Conservation (phyloP, 2,329 filamentous ascomycete species). For the Penicillium sp. region DNA sequence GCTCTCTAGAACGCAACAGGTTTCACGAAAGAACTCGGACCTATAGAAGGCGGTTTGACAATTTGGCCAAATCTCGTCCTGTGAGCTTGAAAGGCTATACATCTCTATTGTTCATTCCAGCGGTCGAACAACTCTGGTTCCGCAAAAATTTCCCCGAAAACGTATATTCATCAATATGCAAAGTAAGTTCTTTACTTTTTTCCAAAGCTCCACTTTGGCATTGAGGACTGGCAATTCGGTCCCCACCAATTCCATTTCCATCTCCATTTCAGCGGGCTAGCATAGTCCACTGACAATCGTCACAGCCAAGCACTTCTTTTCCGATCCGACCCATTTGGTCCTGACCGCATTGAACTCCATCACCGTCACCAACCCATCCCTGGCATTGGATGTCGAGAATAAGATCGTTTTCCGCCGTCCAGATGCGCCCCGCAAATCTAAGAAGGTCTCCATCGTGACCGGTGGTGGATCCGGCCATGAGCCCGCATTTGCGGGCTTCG, state of each 20-base stretch:
- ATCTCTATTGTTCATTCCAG: background rate
- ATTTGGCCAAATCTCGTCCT: background rate
- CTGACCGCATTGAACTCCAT: slow-evolving; percentile 71
- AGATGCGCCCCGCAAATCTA: slow-evolving; percentile 41
- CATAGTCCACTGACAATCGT: background rate
- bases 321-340: slow-evolving; percentile 77
- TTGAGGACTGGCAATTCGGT: background rate
- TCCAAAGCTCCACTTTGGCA: background rate
- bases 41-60: background rate
- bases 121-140: slow-evolving; percentile 1
- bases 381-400: slow-evolving; percentile 74
- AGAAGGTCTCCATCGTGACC: slow-evolving; percentile 77
- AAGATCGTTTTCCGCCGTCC: slow-evolving; percentile 81
- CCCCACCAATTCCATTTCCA: background rate
- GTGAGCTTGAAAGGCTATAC: background rate
- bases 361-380: slow-evolving; percentile 78
- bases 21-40: background rate
- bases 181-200: slow-evolving; percentile 31
- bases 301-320: slow-evolving; percentile 78
- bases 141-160: slow-evolving; percentile 1
- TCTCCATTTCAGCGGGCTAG: slow-evolving; percentile 5
- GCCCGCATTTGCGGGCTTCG: slow-evolving; percentile 81
- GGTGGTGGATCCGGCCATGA: slow-evolving; percentile 91
- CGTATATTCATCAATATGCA: slow-evolving; percentile 26
- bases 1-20: background rate